phyloP scores from a whole-genome alignment of 1,139 yeast genomes.

The Maudiozyma humilis region DNA sequence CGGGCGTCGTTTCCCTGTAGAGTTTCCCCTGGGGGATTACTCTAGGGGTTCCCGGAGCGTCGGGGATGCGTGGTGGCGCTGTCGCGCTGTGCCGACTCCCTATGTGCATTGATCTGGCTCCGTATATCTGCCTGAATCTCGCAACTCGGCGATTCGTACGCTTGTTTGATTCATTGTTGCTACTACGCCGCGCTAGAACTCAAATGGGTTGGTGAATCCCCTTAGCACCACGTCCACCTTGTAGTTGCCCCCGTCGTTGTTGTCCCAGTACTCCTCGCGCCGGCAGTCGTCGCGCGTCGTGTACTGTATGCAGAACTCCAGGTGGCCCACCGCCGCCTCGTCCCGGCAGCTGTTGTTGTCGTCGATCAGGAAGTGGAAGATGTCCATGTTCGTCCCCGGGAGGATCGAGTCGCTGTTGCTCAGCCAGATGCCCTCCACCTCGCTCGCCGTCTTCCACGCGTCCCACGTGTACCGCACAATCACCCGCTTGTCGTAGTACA shows the following conservation, averaged over 20 bases:
- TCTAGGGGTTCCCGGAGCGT: too few species aligned
- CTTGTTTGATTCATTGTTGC: background rate
- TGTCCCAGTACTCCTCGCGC: slow-evolving; percentile 29
- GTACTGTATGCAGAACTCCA: slow-evolving; percentile 29
- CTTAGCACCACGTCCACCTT: slow-evolving; percentile 23
- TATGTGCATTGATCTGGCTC: too few species aligned
- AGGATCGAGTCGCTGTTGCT: slow-evolving; percentile 25
- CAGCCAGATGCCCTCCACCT: slow-evolving; percentile 27
- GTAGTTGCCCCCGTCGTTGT: slow-evolving; percentile 27
- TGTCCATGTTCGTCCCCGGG: slow-evolving; percentile 29
- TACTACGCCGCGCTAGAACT: background rate
- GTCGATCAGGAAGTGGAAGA: slow-evolving; percentile 29
- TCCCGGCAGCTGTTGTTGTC: slow-evolving; percentile 12
- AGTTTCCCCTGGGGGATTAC: too few species aligned
- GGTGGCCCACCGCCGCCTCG: slow-evolving; percentile 10
- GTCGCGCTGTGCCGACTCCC: too few species aligned
- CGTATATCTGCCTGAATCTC: too few species aligned
- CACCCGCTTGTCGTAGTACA: slow-evolving; percentile 28
- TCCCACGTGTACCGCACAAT: slow-evolving; percentile 27
- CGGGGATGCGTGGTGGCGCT: too few species aligned
- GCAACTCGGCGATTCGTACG: too few species aligned
- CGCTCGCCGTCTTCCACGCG: slow-evolving; percentile 25
- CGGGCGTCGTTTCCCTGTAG: too few species aligned
- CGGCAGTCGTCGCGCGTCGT: slow-evolving; percentile 20
- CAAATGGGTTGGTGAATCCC: slow-evolving; percentile 26